Percentiles rank a stretch among this genome's conserved stretches.
These are phyloP conservation scores for Cyclaneusma minus DNA, from an alignment of 2,329 filamentous ascomycete genomes.

Conservation along the genomic window DNA sequence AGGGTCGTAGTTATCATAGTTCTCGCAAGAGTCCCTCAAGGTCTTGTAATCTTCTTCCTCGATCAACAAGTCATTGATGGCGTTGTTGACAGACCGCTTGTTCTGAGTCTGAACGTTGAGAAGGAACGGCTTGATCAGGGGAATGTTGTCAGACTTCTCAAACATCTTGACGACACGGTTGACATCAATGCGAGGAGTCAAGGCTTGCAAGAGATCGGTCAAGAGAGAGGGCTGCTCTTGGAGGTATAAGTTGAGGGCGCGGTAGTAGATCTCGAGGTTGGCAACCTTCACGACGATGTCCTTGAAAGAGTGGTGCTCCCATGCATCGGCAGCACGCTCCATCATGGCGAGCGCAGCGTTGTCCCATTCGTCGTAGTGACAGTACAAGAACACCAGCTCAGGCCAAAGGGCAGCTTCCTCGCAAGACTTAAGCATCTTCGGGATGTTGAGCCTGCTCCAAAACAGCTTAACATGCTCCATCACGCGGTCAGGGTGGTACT, in stretches of 20 bases:
- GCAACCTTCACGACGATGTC: slow-evolving; percentile 96
- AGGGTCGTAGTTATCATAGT: slow-evolving; percentile 98
- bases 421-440: slow-evolving; percentile 85
- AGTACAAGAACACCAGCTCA: slow-evolving; percentile 94
- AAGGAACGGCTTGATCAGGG: slow-evolving; percentile 96
- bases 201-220: slow-evolving; percentile 83
- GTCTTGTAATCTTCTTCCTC: slow-evolving; percentile 99
- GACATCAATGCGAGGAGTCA: slow-evolving; percentile 91
- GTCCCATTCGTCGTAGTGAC: slow-evolving; percentile 96
- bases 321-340: slow-evolving; percentile 91
- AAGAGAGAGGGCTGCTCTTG: slow-evolving; percentile 91
- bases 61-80: slow-evolving; percentile 93
- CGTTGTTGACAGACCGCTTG: slow-evolving; percentile 95
- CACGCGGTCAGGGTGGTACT: slow-evolving; percentile 86
- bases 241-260: slow-evolving; percentile 89
- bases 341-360: slow-evolving; percentile 96
- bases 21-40: slow-evolving; percentile 89
- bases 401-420: slow-evolving; percentile 96
- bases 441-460: slow-evolving; percentile 96
- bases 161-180: slow-evolving; percentile 99
- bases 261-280: slow-evolving; percentile 98
- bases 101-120: slow-evolving; percentile 93
- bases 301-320: slow-evolving; percentile 99
- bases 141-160: slow-evolving; percentile 94
- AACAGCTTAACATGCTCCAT: slow-evolving; percentile 99